Evolutionary conservation across 1,284 basidiomycete genomes (phyloP), one percentile per base, ranked within the genome.

Genomic region (Phellinidium pouzarii): DNA sequence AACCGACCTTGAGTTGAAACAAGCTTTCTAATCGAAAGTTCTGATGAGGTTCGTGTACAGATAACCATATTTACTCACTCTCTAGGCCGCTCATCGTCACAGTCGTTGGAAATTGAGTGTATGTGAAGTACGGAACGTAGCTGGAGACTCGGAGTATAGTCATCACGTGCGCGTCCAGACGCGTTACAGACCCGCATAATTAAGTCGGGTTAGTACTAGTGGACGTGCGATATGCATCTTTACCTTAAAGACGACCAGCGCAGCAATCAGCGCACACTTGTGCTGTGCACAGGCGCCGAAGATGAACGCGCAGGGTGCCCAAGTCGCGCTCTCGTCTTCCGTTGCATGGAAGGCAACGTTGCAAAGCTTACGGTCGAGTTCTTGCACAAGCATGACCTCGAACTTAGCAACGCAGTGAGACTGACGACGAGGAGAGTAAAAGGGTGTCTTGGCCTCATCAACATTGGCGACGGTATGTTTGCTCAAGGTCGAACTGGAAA

Each of bases 1-100:
- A 42, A 41, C 27, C 22, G 27, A 88, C 93, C 79, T 96, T 96
- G 62, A 97, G 87, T 71, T 96, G 91, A 66, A 97, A 97, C 20
- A 96, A 77, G 31, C 90, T 93, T 73, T 96, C 94, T 97, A 67
- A 26, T 55, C 34, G 59, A 58, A 44, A 58, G 76, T 48, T 75
- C 64, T 17, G 46, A 23, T 27, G 5, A 3, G 4, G 27, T 11
- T 42, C 3, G 22, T n/a, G 22, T 41, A 19, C 5, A 29, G 11
- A 23, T n/a, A 20, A 5, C 3, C 27, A 14, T 17, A 41, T 37
- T 11, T 17, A 26, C 90, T 77, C 64, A 92, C 91, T 94, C 71
- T 94, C 91, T 60, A 94, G 80, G 69, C 85, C 87, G 71, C 87
- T 91, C 90, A 92, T 94, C 61, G 58, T 65, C 47, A 52, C 48